Evolutionary conservation across 441 rosid genomes (phyloP).

Genomic region (Erodium trifolium): DNA sequence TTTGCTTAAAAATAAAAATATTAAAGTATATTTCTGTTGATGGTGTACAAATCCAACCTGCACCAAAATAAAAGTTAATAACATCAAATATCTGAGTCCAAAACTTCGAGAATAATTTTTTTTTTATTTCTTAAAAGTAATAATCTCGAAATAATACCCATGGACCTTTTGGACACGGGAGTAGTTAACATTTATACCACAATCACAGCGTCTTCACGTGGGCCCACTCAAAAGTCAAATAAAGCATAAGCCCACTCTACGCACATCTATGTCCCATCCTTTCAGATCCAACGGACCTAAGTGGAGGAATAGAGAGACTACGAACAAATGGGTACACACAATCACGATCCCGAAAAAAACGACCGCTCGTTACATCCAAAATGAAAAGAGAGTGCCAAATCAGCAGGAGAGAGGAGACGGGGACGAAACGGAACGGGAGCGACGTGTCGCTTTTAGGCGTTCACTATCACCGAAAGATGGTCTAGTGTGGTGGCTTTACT

Average conservation of each 20-base stretch:
- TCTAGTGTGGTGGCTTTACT: conserved; percentile 2
- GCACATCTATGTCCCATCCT: not conserved
- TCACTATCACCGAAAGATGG: not conserved
- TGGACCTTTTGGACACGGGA: not conserved
- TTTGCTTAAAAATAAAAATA: no score
- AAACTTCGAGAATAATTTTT: no score
- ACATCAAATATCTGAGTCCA: no score
- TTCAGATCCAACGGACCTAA: not conserved
- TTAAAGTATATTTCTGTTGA: no score
- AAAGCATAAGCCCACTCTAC: not conserved
- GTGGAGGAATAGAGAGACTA: not conserved
- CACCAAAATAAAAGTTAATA: no score
- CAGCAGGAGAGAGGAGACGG: not conserved
- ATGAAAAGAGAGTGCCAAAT: not conserved
- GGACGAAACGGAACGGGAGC: not conserved
- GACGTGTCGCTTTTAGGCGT: conserved; percentile 1
- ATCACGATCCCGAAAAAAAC: not conserved
- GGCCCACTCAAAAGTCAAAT: not conserved
- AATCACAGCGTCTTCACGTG: no score
- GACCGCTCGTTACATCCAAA: not conserved
- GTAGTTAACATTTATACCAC: no score
- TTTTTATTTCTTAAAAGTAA: not conserved
- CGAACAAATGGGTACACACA: not conserved
- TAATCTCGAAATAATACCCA: not conserved
- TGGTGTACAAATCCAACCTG: no score